Percentiles rank a stretch among this genome's conserved stretches.
phyloP scores from a whole-genome alignment of 2,329 filamentous ascomycete genomes.

The Claviceps maximensis region DNA sequence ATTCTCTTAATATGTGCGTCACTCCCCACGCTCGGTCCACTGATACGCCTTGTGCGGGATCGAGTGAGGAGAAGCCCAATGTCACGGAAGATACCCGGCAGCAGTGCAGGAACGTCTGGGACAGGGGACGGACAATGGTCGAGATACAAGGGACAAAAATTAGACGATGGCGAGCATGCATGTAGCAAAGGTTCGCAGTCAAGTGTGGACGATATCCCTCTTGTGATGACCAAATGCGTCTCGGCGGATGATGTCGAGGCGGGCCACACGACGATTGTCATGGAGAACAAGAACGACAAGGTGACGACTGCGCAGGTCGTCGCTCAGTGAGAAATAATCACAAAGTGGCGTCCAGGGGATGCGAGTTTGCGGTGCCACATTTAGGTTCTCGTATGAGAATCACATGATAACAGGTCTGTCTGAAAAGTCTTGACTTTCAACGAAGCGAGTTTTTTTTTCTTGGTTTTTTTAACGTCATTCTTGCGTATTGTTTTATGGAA shows the following conservation, averaged over 20 bases:
- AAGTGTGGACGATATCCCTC: constrained; percentile 15
- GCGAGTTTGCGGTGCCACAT: no score
- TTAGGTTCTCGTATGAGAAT: no score
- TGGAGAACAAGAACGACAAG: no score
- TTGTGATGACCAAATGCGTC: constrained; percentile 5
- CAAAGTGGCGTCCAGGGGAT: no score
- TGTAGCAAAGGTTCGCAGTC: constrained; percentile 10
- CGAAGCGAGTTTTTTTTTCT: no score
- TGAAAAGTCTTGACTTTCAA: no score
- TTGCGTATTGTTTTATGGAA: no score
- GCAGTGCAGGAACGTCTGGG: neutral
- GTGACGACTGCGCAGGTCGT: no score
- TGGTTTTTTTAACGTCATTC: no score
- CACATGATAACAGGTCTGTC: no score
- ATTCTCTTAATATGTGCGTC: constrained; percentile 15
- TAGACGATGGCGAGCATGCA: constrained; percentile 10
- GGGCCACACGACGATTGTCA: neutral
- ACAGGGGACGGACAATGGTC: constrained; percentile 7
- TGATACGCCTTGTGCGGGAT: constrained; percentile 10
- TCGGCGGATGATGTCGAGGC: neutral
- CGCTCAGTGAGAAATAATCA: no score
- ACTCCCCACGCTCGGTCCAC: constrained; percentile 12
- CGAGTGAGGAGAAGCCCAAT: constrained; percentile 6
- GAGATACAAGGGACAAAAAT: constrained; percentile 3
- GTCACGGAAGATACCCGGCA: constrained; percentile 4